These are phyloP conservation scores for Nicotiana sylvestris DNA, from an alignment of 257 asterid genomes.

Conservation along the genomic window DNA sequence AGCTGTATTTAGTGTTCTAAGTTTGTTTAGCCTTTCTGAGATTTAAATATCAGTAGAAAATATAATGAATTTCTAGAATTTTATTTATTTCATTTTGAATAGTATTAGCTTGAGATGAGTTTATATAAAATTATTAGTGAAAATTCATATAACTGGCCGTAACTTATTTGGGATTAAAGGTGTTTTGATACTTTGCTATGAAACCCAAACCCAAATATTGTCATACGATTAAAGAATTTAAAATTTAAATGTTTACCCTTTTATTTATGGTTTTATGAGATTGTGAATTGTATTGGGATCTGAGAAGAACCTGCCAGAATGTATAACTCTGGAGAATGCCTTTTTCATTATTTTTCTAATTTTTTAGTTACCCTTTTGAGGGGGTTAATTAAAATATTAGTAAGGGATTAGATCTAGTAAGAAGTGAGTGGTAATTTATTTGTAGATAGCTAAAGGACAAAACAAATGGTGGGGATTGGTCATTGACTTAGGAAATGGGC, in stretches of 20 bases:
- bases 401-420: constrained; percentile 39
- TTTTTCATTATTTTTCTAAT: constrained; percentile 1
- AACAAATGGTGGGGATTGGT: constrained; percentile 41
- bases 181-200: too few relatives aligned
- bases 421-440: neutral
- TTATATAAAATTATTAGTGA: too few relatives aligned
- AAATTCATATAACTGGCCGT: too few relatives aligned
- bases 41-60: too few relatives aligned
- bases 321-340: constrained; percentile 5
- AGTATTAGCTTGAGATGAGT: too few relatives aligned
- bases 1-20: too few relatives aligned
- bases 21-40: too few relatives aligned
- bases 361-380: neutral
- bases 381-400: neutral
- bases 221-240: neutral
- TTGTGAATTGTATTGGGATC: constrained; percentile 28
- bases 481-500: constrained; percentile 43
- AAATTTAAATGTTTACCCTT: neutral
- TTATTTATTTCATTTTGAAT: too few relatives aligned
- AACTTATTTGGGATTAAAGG: too few relatives aligned
- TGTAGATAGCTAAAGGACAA: constrained; percentile 31
- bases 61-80: too few relatives aligned
- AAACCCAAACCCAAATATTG: neutral
- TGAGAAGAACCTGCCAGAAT: constrained; percentile 24
- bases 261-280: constrained; percentile 9